Evolutionary conservation across 441 rosid species (phyloP).

Genomic region (Euphorbia celastroides): DNA sequence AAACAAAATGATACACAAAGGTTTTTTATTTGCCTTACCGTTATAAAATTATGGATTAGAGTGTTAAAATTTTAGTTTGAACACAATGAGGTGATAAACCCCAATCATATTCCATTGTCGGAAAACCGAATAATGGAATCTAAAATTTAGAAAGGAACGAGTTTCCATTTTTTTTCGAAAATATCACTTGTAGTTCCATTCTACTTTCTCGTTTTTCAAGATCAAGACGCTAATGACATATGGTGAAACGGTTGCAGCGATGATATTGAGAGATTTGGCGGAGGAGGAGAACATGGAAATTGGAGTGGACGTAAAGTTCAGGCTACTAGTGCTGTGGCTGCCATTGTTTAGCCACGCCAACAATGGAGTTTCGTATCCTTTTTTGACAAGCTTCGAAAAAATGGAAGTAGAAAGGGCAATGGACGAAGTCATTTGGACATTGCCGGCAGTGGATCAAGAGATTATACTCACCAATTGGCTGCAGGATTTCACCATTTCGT

Average conservation of each 20-base stretch:
- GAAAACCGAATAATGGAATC: no score
- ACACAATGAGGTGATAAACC: no score
- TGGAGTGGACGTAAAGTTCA: conserved; percentile 50
- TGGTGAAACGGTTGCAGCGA: conserved; percentile 27
- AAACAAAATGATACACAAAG: no score
- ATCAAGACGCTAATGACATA: no score
- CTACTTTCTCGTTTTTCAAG: no score
- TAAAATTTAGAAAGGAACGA: no score
- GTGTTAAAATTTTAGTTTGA: no score
- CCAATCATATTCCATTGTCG: no score
- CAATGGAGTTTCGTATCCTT: conserved; percentile 53
- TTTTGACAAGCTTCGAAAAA: conserved; percentile 48
- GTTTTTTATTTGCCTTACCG: no score
- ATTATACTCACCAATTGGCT: conserved; percentile 70
- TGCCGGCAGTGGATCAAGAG: conserved; percentile 59
- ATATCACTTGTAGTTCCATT: no score
- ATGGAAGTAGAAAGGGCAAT: conserved; percentile 62
- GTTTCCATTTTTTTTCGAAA: no score
- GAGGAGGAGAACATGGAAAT: conserved; percentile 26
- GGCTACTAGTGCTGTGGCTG: conserved; percentile 55
- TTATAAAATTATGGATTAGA: no score
- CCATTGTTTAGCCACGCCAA: conserved; percentile 60
- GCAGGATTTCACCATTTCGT: conserved; percentile 50
- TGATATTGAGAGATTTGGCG: conserved; percentile 45
- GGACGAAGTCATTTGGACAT: conserved; percentile 46